These are phyloP conservation scores for Coemansia sp. DNA, from an alignment of 371 early-diverging fungal species.

Conservation along the genomic window DNA sequence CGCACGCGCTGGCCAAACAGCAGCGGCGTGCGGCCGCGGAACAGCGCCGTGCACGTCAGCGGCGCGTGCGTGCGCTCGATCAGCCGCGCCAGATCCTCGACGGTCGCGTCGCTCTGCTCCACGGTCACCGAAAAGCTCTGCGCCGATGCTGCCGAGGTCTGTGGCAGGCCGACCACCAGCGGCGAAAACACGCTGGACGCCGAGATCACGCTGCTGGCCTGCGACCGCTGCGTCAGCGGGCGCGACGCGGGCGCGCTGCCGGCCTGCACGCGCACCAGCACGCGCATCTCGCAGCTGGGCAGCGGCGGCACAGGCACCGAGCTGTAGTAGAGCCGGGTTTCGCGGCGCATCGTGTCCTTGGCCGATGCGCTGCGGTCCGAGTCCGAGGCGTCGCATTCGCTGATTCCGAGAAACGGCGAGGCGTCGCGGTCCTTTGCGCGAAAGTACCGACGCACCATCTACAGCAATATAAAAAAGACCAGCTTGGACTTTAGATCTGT, in stretches of 20 bases:
- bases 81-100: constrained; percentile 37
- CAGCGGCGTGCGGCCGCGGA: constrained; percentile 28
- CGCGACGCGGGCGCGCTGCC: background rate
- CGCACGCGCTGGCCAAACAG: constrained; percentile 25
- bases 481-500: too few species aligned
- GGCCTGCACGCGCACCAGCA: constrained; percentile 6
- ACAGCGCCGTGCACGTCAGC: constrained; percentile 27
- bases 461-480: too few species aligned
- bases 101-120: background rate
- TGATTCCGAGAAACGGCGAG: constrained; percentile 17
- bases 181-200: constrained; percentile 7
- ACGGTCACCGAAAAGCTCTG: background rate
- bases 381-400: constrained; percentile 6
- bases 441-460: constrained; percentile 8
- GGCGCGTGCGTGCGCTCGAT: constrained; percentile 29
- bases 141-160: background rate
- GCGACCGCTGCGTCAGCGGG: constrained; percentile 11
- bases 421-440: constrained; percentile 7
- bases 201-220: constrained; percentile 9
- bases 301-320: constrained; percentile 9
- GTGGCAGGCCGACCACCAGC: constrained; percentile 5
- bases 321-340: constrained; percentile 10
- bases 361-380: constrained; percentile 1
- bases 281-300: background rate
- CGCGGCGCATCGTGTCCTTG: constrained; percentile 4